Conservation (phyloP, 78 protist species). For the Dictyostelium purpureum region DNA sequence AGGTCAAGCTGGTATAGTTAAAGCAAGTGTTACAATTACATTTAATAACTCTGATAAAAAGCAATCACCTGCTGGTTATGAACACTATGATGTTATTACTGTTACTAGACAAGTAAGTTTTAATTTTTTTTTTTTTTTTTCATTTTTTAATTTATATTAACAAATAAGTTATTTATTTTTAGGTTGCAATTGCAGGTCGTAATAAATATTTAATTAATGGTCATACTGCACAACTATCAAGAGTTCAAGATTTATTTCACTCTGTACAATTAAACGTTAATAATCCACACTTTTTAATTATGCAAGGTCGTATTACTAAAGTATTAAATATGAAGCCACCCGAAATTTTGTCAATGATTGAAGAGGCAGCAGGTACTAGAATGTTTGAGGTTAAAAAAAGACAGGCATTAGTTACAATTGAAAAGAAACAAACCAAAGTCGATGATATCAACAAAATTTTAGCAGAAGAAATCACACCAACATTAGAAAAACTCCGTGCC, state of each 20-base stretch:
- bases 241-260: slow-evolving; percentile 97
- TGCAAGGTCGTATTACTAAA: slow-evolving; percentile 99
- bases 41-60: slow-evolving; percentile 94
- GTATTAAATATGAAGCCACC: slow-evolving; percentile 99
- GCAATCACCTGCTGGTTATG: slow-evolving; percentile 97
- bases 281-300: slow-evolving; percentile 99
- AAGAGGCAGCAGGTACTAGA: slow-evolving; percentile 99
- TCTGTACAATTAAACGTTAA: slow-evolving; percentile 99
- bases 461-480: slow-evolving; percentile 96
- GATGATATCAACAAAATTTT: slow-evolving; percentile 90
- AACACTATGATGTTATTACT: slow-evolving; percentile 88
- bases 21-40: slow-evolving; percentile 97
- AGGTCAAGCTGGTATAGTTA: slow-evolving; percentile 98
- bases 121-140: neutral
- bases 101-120: slow-evolving; percentile 94
- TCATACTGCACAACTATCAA: slow-evolving; percentile 36
- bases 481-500: slow-evolving; percentile 88
- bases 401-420: slow-evolving; percentile 89
- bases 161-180: neutral
- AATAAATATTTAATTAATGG: slow-evolving; percentile 98
- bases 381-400: slow-evolving; percentile 97
- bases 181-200: slow-evolving; percentile 96
- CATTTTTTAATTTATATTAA: neutral
- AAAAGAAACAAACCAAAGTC: slow-evolving; percentile 95
- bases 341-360: slow-evolving; percentile 97